These are phyloP conservation scores for Datisca glomerata DNA, from an alignment of 306 rosid species.

Conservation along the genomic window DNA sequence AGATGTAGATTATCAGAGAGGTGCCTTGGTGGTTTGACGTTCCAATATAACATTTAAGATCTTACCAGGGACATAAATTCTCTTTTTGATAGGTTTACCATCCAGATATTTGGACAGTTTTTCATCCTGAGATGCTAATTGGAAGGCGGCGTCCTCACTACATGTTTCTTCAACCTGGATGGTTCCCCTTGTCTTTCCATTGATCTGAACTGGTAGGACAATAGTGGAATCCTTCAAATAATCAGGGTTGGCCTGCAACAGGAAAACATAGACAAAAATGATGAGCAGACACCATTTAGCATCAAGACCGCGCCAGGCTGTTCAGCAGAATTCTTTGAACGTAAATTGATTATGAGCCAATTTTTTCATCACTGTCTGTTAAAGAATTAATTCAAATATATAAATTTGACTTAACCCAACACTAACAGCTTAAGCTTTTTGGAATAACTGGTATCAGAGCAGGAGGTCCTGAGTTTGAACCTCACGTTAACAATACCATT, in stretches of 20 bases:
- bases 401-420: no score
- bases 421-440: no score
- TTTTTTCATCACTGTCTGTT: no score
- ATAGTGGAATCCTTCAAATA: constrained; percentile 63
- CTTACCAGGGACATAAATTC: constrained; percentile 80
- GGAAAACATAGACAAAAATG: constrained; percentile 2
- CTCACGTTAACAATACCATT: neutral
- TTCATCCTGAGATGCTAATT: constrained; percentile 53
- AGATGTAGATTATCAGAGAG: constrained; percentile 18
- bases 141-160: constrained; percentile 73
- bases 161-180: constrained; percentile 74
- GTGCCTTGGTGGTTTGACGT: constrained; percentile 44
- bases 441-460: no score
- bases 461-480: neutral
- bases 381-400: no score
- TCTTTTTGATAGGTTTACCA: constrained; percentile 52
- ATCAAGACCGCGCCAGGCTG: no score
- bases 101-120: constrained; percentile 61
- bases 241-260: constrained; percentile 54
- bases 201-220: constrained; percentile 83
- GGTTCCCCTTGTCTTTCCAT: constrained; percentile 95
- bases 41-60: constrained; percentile 82
- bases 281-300: constrained; percentile 1
- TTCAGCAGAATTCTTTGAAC: no score
- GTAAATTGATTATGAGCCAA: no score